Evolutionary conservation across 2,329 filamentous ascomycete genomes (phyloP), one percentile per base, ranked within the genome.

Genomic region (Monosporascus sp.): DNA sequence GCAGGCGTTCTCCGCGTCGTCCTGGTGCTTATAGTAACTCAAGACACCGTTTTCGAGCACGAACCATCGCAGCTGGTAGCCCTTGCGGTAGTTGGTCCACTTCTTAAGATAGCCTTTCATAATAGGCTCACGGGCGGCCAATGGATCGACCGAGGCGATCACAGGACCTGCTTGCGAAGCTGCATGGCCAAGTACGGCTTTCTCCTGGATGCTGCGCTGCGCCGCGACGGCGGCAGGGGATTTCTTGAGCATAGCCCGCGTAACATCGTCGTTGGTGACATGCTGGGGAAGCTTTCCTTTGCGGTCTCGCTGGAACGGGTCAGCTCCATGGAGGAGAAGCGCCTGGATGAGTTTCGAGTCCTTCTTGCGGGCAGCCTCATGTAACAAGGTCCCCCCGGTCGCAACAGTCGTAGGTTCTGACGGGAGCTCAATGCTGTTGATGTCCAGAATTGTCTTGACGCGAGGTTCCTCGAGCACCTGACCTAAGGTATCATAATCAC

Each of bases 41-140:
- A 99, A 73, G 14, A 99, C 93, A 14, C 94, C 94, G 67, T 99
- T 94, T 68, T 99, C 94, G 8, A 99, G 82, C 15, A 97, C 94
- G 67, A 99, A 99, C 92, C 93, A 99, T 55, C 94, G 82, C 58
- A 99, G 72, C 74, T 99, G 96, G 74, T 97, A 99, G 8, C 94
- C 94, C 67, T 89, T 92, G 22, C 93, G 92, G 69, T 99, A 99
- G 69, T 99, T 99, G 48, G 94, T 99, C 94, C 94, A 99, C 71
- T 99, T 99, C 74, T 97, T 97, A 53, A 99, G 77, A 69, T 97
- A 99, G 7, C 94, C 94, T 74, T 96, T 97, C 89, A 99, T 97
- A 72, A 97, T 93, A 18, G 89, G 88, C 66, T 99, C 94, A 60
- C 93, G 91, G 17, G 88, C 87, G 25, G 88, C 88, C 54, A 85